phyloP scores from a whole-genome alignment of 75 land plant species.

The Larix kaempferi region DNA sequence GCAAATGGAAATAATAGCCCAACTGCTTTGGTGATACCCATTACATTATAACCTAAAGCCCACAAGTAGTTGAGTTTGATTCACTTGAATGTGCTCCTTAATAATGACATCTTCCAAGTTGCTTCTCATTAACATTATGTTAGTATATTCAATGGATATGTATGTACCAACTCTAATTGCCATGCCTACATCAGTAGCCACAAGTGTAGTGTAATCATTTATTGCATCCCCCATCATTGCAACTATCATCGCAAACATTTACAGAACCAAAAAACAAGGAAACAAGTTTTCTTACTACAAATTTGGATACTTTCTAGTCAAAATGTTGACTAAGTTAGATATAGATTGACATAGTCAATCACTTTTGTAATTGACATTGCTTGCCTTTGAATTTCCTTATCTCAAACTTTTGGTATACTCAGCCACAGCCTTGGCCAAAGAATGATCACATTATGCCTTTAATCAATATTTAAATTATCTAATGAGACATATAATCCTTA shows the following conservation, averaged over 20 bases:
- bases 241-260: constrained; percentile 69
- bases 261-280: constrained; percentile 13
- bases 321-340: neutral
- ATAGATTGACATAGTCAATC: constrained; percentile 15
- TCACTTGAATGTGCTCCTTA: constrained; percentile 63
- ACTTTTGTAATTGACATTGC: constrained; percentile 51
- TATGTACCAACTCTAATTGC: constrained; percentile 99
- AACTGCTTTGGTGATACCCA: constrained; percentile 94
- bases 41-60: constrained; percentile 92
- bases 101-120: constrained; percentile 95
- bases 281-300: neutral
- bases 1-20: constrained; percentile 77
- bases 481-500: neutral
- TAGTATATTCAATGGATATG: constrained; percentile 96
- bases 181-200: constrained; percentile 97
- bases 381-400: constrained; percentile 17
- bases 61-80: constrained; percentile 87
- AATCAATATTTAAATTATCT: neutral
- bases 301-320: neutral
- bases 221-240: constrained; percentile 99
- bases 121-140: constrained; percentile 93
- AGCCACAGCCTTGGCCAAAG: constrained; percentile 80
- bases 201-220: constrained; percentile 95
- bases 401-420: constrained; percentile 58
- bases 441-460: constrained; percentile 84